These are phyloP conservation scores for Urtica urens DNA, from an alignment of 306 rosid species.

Conservation along the genomic window DNA sequence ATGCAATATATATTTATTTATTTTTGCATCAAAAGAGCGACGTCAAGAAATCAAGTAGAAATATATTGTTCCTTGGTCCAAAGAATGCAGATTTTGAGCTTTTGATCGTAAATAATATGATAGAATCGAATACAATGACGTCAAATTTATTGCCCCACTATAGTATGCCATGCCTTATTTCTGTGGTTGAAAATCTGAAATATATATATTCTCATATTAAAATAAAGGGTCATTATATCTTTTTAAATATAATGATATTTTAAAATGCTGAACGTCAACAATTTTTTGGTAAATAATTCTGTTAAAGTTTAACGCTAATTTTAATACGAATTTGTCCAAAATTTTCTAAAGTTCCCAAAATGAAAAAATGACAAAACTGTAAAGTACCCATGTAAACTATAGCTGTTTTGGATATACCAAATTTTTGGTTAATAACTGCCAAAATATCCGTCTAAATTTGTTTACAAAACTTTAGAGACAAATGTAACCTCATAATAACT, in stretches of 20 bases:
- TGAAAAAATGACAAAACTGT: too few relatives aligned
- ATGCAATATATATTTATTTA: background rate
- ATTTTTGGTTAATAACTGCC: background rate
- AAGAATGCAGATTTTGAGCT: background rate
- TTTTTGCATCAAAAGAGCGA: background rate
- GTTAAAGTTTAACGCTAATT: too few relatives aligned
- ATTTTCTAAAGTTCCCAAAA: too few relatives aligned
- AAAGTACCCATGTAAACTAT: too few relatives aligned
- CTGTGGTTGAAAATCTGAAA: background rate
- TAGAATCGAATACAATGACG: slow-evolving; percentile 4
- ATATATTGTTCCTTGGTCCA: slow-evolving; percentile 10
- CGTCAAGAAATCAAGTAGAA: background rate
- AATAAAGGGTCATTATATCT: too few relatives aligned
- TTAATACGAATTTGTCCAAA: too few relatives aligned
- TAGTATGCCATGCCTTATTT: background rate
- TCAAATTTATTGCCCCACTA: background rate
- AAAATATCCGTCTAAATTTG: background rate
- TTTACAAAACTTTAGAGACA: too few relatives aligned
- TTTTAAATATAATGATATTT: too few relatives aligned
- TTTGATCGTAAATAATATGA: background rate
- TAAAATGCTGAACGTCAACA: too few relatives aligned
- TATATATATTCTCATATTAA: too few relatives aligned
- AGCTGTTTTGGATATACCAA: background rate
- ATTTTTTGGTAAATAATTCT: too few relatives aligned
- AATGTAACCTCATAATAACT: too few relatives aligned